phyloP scores from a whole-genome alignment of 2,329 filamentous ascomycete species.

The Nemania bipapillata region DNA sequence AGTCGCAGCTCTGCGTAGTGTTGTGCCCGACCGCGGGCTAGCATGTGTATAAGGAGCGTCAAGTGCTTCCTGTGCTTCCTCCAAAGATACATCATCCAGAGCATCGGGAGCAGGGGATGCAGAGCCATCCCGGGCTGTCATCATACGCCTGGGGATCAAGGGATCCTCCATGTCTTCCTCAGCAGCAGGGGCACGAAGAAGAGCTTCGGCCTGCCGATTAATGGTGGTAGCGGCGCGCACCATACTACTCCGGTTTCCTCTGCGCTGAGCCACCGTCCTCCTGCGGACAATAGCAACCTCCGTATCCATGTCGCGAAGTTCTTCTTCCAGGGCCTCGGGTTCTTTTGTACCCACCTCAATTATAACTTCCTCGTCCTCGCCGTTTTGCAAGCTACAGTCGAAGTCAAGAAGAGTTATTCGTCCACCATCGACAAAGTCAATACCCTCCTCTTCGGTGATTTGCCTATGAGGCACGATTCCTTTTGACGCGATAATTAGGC shows the following conservation, averaged over 20 bases:
- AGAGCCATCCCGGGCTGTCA: constrained; percentile 48
- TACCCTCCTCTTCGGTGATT: constrained; percentile 74
- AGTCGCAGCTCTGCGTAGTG: constrained; percentile 76
- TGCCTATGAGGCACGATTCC: constrained; percentile 70
- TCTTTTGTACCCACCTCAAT: constrained; percentile 79
- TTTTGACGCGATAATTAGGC: constrained; percentile 76
- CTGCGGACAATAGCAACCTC: constrained; percentile 83
- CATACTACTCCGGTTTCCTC: constrained; percentile 60
- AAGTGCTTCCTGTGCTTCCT: constrained; percentile 69
- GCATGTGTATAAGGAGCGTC: constrained; percentile 79
- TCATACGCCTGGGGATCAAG: constrained; percentile 62
- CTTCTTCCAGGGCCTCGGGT: constrained; percentile 77
- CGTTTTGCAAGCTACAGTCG: constrained; percentile 69
- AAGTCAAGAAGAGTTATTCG: constrained; percentile 80
- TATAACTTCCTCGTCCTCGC: constrained; percentile 66
- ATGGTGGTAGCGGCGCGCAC: constrained; percentile 63
- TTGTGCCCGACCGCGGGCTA: constrained; percentile 75
- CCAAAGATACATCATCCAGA: constrained; percentile 59
- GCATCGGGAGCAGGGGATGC: constrained; percentile 51
- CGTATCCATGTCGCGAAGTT: constrained; percentile 76
- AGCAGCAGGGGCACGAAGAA: constrained; percentile 51
- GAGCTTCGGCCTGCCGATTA: constrained; percentile 44
- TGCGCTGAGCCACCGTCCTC: constrained; percentile 74
- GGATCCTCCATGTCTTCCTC: constrained; percentile 62
- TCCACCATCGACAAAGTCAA: constrained; percentile 81